Conservation (phyloP, 805 yeast genomes). For the Teunomyces cretensis region DNA sequence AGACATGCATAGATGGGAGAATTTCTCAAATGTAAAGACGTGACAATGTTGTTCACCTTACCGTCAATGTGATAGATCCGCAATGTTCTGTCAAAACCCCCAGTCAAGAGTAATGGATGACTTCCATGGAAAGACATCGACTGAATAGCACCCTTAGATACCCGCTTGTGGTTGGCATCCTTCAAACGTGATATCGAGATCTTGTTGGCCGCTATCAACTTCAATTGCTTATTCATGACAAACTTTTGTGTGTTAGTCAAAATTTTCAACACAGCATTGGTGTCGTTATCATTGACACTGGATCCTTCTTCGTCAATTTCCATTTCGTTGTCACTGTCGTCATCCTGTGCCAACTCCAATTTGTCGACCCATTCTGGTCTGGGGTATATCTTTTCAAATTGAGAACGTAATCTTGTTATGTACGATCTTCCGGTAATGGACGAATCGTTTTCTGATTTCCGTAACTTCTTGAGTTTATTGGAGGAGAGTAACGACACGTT, state of each 20-base stretch:
- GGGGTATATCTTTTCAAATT: slow-evolving; percentile 73
- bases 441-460: slow-evolving; percentile 57
- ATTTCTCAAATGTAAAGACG: slow-evolving; percentile 75
- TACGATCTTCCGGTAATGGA: slow-evolving; percentile 60
- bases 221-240: slow-evolving; percentile 43
- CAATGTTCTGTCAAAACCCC: slow-evolving; percentile 88
- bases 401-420: slow-evolving; percentile 63
- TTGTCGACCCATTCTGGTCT: slow-evolving; percentile 76
- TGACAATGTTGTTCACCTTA: slow-evolving; percentile 72
- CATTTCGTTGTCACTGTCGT: slow-evolving; percentile 22
- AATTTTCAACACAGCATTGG: slow-evolving; percentile 33
- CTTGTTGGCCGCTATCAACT: slow-evolving; percentile 64
- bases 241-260: slow-evolving; percentile 36
- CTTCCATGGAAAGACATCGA: slow-evolving; percentile 79
- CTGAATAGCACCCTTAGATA: slow-evolving; percentile 81
- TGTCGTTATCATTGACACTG: slow-evolving; percentile 19
- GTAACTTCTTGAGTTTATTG: slow-evolving; percentile 68
- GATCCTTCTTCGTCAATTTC: slow-evolving; percentile 18
- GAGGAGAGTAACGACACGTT: slow-evolving; percentile 57
- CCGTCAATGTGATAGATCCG: slow-evolving; percentile 92
- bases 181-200: slow-evolving; percentile 79
- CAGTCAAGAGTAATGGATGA: slow-evolving; percentile 81
- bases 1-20: slow-evolving; percentile 78
- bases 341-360: slow-evolving; percentile 35
- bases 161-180: slow-evolving; percentile 76